These are phyloP conservation scores for Zygosaccharomyces rouxii DNA, from an alignment of 805 yeast genomes.

Conservation along the genomic window DNA sequence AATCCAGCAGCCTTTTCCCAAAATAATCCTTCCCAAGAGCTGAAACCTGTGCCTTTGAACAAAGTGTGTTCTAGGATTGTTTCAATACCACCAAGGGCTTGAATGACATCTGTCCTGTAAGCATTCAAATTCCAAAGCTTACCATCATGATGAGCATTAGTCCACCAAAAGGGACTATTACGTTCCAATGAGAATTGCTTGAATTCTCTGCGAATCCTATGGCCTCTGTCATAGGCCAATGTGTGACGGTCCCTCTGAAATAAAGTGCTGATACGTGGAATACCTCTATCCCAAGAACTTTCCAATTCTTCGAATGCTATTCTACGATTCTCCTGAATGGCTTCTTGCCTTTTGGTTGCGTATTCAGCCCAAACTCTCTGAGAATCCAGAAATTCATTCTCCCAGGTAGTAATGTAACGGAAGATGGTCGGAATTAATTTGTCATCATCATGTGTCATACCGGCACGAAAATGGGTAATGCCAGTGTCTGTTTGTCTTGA, in stretches of 20 bases:
- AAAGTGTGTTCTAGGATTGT: constrained; percentile 92
- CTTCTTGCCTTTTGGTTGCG: constrained; percentile 83
- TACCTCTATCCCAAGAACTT: constrained; percentile 93
- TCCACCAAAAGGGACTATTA: constrained; percentile 95
- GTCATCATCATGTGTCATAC: constrained; percentile 78
- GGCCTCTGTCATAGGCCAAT: constrained; percentile 91
- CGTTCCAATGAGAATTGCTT: constrained; percentile 67
- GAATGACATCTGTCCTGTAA: constrained; percentile 92
- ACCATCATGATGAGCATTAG: constrained; percentile 89
- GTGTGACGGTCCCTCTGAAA: constrained; percentile 95
- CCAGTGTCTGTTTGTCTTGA: constrained; percentile 93
- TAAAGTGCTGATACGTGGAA: constrained; percentile 91
- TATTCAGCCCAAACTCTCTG: constrained; percentile 98
- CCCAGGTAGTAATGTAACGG: constrained; percentile 94
- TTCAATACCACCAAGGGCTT: constrained; percentile 95
- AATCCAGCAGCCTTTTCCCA: constrained; percentile 99
- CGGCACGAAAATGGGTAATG: constrained; percentile 88
- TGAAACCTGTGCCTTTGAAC: constrained; percentile 95
- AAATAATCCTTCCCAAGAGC: constrained; percentile 96
- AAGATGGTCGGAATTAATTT: constrained; percentile 88
- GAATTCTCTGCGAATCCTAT: constrained; percentile 75
- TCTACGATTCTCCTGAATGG: constrained; percentile 77
- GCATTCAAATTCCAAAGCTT: constrained; percentile 90
- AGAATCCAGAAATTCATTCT: constrained; percentile 88
- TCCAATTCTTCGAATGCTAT: constrained; percentile 90